Percentiles rank a stretch among this genome's conserved stretches.
Conservation (phyloP, 257 asterid genomes). For the Nicotiana noctiflora region DNA sequence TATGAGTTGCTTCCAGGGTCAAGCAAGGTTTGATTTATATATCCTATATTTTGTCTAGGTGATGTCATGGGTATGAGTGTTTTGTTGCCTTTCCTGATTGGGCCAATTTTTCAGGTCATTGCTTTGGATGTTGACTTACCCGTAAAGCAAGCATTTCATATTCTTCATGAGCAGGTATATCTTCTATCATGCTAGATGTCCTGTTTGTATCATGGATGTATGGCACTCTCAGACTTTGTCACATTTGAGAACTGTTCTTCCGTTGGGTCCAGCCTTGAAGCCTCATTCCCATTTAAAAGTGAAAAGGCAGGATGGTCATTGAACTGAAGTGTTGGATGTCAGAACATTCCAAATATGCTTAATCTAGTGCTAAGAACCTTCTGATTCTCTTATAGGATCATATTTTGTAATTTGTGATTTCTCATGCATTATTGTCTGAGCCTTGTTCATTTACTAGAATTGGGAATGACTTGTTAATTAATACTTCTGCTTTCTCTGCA, state of each 20-base stretch:
- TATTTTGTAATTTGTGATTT: not conserved
- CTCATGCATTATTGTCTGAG: not conserved
- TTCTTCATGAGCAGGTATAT: constrained; percentile 89
- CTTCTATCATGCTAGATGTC: not conserved
- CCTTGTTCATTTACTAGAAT: not conserved
- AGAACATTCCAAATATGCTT: not conserved
- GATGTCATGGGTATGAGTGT: not conserved
- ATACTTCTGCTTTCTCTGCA: not conserved
- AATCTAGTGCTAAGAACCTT: too few species aligned
- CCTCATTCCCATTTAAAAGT: not conserved
- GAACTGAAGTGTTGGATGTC: not conserved
- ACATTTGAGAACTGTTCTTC: not conserved
- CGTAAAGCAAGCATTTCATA: constrained; percentile 92
- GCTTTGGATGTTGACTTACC: constrained; percentile 88
- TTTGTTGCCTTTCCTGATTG: not conserved
- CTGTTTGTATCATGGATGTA: not conserved
- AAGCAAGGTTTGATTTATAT: constrained; percentile 61
- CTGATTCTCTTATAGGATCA: not conserved
- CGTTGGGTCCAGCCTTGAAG: not conserved
- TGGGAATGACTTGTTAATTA: constrained; percentile 1
- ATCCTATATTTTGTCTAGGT: constrained; percentile 6
- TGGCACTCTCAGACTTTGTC: not conserved
- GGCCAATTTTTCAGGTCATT: constrained; percentile 45
- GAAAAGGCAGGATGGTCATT: not conserved
- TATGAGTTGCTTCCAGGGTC: constrained; percentile 92